Evolutionary conservation across 2,329 filamentous ascomycete genomes (phyloP).

Genomic region (Colletotrichum sp.): DNA sequence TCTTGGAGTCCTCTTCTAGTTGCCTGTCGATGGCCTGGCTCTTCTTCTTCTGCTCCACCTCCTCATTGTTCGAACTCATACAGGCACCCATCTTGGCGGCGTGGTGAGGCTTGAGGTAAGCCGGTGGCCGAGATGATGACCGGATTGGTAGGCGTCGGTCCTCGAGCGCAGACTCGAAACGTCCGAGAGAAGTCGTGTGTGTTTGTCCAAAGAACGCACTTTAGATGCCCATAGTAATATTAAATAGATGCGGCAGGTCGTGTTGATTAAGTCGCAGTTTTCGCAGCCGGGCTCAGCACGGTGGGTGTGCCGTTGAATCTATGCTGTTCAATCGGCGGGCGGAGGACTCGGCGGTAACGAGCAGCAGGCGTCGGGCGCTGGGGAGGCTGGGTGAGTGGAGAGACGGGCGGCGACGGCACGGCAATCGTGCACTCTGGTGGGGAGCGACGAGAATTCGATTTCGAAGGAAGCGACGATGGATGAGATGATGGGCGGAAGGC

Average conservation of each 20-base stretch:
- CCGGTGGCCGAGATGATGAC: neutral
- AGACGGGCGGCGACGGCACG: neutral
- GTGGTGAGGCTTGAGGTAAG: neutral
- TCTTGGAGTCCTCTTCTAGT: slow-evolving; percentile 92
- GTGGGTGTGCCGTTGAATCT: neutral
- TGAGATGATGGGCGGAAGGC: slow-evolving; percentile 1
- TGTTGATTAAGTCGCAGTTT: neutral
- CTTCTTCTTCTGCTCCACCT: slow-evolving; percentile 92
- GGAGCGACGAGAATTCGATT: neutral
- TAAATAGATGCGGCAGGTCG: neutral
- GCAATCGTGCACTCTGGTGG: neutral
- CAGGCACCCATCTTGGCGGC: slow-evolving; percentile 81
- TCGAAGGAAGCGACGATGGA: slow-evolving; percentile 8
- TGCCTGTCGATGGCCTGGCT: slow-evolving; percentile 95
- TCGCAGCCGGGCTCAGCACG: neutral
- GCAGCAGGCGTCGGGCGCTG: neutral
- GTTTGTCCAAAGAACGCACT: neutral
- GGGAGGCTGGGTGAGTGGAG: neutral
- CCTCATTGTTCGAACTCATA: slow-evolving; percentile 87
- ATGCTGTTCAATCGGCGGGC: neutral
- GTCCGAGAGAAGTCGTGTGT: neutral
- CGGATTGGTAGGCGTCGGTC: neutral
- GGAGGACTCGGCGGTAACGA: slow-evolving; percentile 6
- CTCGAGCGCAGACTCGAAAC: neutral
- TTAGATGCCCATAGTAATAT: slow-evolving; percentile 21